Conservation (phyloP, 2,329 filamentous ascomycete species). For the Epichloe gansuensis region DNA sequence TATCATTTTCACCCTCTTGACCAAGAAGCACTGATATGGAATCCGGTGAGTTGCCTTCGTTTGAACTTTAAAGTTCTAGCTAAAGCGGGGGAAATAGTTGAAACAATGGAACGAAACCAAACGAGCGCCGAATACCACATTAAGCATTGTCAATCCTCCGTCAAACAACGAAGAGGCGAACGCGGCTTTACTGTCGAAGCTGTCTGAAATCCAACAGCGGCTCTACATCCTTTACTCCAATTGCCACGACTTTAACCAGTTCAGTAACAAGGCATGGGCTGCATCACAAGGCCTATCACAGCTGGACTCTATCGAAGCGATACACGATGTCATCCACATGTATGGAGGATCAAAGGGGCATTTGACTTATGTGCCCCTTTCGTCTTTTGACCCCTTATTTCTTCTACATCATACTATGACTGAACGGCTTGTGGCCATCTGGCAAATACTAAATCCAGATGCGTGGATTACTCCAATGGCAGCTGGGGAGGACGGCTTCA, state of each 20-base stretch:
- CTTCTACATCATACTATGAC: constrained; percentile 66
- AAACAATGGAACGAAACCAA: constrained; percentile 47
- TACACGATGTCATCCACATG: constrained; percentile 52
- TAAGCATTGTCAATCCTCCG: constrained; percentile 17
- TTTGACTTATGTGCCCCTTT: constrained; percentile 57
- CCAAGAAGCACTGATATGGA: constrained; percentile 41
- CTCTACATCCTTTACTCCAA: constrained; percentile 55
- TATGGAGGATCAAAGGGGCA: constrained; percentile 49
- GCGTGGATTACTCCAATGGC: constrained; percentile 49
- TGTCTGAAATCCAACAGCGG: constrained; percentile 44
- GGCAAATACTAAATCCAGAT: constrained; percentile 60
- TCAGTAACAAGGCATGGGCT: constrained; percentile 57
- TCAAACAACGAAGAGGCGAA: constrained; percentile 50
- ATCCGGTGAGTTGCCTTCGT: constrained; percentile 37
- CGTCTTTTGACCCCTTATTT: constrained; percentile 69
- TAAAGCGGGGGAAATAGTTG: constrained; percentile 28
- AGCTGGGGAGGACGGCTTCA: constrained; percentile 47
- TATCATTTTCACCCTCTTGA: constrained; percentile 50
- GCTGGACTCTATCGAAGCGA: constrained; percentile 51
- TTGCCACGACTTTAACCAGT: constrained; percentile 53
- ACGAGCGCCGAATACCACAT: constrained; percentile 33
- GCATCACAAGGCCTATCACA: constrained; percentile 30
- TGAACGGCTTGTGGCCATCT: constrained; percentile 63
- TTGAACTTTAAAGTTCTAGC: not conserved
- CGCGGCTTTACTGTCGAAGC: constrained; percentile 29